Evolutionary conservation across 1,139 yeast genomes (phyloP).

Genomic region (Magnusiomyces fungicola): DNA sequence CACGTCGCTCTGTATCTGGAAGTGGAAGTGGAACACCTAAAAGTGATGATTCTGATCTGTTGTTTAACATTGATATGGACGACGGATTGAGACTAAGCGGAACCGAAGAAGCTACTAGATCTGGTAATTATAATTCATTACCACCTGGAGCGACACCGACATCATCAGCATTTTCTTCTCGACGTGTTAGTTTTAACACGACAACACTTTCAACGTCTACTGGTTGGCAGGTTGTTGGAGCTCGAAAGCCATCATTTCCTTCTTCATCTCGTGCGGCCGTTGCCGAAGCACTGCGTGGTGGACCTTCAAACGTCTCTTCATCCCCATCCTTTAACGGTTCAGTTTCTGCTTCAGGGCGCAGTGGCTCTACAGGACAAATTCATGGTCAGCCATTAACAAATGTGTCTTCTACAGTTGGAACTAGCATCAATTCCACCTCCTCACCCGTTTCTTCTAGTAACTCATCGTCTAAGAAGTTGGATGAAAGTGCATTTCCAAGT

Average conservation of each 20-base stretch:
- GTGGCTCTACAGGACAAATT: no score
- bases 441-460: no score
- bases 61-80: conserved; percentile 12
- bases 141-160: not conserved
- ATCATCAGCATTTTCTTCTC: not conserved
- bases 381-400: no score
- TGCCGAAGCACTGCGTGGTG: not conserved
- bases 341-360: no score
- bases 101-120: no score
- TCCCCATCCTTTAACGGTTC: no score
- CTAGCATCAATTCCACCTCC: no score
- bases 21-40: not conserved
- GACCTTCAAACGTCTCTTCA: not conserved
- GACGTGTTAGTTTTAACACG: conserved; percentile 1
- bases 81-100: not conserved
- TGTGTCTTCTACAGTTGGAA: no score
- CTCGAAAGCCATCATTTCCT: conserved; percentile 11
- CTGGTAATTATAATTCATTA: not conserved
- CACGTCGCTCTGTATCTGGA: not conserved
- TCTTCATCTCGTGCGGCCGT: conserved; percentile 3
- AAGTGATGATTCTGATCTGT: conserved; percentile 3
- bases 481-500: conserved; percentile 1
- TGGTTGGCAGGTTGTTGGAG: conserved; percentile 12
- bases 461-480: not conserved
- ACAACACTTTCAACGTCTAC: not conserved